Percentiles rank a stretch among this genome's conserved stretches.
Evolutionary conservation across 1,284 basidiomycete genomes (phyloP).

Genomic region (Sphagnurus paluster): DNA sequence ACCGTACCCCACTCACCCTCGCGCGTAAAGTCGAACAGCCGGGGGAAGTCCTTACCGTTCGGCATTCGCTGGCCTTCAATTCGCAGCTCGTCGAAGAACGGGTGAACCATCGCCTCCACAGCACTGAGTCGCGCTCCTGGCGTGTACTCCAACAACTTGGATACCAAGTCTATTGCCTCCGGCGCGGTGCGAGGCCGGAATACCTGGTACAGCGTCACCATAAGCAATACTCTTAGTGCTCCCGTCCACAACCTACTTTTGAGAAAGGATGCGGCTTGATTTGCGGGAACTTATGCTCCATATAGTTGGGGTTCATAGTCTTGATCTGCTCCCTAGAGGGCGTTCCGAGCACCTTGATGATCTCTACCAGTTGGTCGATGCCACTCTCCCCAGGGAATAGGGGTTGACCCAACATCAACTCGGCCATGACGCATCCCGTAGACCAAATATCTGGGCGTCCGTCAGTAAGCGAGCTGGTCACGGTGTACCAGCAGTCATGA

Average conservation of each 20-base stretch:
- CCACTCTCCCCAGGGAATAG: constrained; percentile 99
- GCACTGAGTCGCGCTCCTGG: constrained; percentile 90
- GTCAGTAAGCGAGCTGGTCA: constrained; percentile 9
- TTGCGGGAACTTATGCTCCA: constrained; percentile 99
- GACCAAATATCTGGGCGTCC: constrained; percentile 89
- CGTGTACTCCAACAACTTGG: constrained; percentile 96
- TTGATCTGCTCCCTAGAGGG: constrained; percentile 99
- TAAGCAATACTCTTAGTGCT: constrained; percentile 7
- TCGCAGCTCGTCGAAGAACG: constrained; percentile 97
- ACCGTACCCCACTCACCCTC: constrained; percentile 68
- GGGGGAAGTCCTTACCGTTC: constrained; percentile 94
- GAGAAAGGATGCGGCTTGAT: constrained; percentile 98
- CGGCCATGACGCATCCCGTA: constrained; percentile 99
- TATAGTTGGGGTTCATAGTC: constrained; percentile 99
- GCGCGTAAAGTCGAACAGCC: constrained; percentile 93
- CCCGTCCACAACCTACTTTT: constrained; percentile 55
- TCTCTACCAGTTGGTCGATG: constrained; percentile 99
- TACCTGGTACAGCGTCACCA: constrained; percentile 59
- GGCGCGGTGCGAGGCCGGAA: constrained; percentile 97
- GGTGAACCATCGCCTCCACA: constrained; percentile 92
- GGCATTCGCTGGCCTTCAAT: constrained; percentile 91
- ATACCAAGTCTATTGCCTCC: constrained; percentile 96
- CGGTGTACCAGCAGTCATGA: constrained; percentile 7
- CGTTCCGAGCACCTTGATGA: constrained; percentile 99
- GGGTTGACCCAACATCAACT: constrained; percentile 98